Evolutionary conservation across 176 grass and related monocot species (phyloP), one percentile per base, ranked within the genome.

Genomic region (Aegilops longissima): DNA sequence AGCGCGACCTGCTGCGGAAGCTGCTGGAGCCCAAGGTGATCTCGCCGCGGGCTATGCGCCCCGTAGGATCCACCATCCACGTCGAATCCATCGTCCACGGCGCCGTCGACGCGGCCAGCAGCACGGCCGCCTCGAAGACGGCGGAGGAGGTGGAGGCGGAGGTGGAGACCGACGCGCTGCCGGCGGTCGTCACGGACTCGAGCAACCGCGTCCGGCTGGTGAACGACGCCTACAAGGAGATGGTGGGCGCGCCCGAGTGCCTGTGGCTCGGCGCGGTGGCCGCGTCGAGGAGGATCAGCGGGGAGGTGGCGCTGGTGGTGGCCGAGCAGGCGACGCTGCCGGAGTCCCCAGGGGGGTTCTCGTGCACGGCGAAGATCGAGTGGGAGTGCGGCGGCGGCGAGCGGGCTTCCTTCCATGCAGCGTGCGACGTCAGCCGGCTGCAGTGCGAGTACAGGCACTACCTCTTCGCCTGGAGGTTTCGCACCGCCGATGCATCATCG

Each of bases 191-290:
- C 20, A 89, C 97, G 4, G 97, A 99, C 77, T 93, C 87, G 12
- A 39, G 82, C 83, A 92, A 89, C 94, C 90, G 90, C 12, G 94
- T 99, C n/a, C 90, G 97, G 11, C 80, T 99, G 14, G 90, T 93
- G 9, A 99, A 97, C 79, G 95, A 95, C 27, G 94, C 90, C 33
- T 99, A 99, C 89, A 96, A 88, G 86, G 69, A 82, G 80, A 91
- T 99, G 92, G 87, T 99, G 39, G 92, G 94, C 20, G 94, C 96
- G 83, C 97, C 97, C 2, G 92, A 93, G 87, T 99, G 94, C 83
- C 82, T 79, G 24, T 99, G 97, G 94, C 92, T 99, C 30, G 89
- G 93, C 83, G 84, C 89, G 9, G 72, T 98, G 83, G 79, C 84
- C 12, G 52, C 33, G 31, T 89, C 92, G 0, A 94, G 84, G 85